Evolutionary conservation across 2,329 filamentous ascomycete species (phyloP).

Genomic region (Dryadomyces quercus-mongolicae): DNA sequence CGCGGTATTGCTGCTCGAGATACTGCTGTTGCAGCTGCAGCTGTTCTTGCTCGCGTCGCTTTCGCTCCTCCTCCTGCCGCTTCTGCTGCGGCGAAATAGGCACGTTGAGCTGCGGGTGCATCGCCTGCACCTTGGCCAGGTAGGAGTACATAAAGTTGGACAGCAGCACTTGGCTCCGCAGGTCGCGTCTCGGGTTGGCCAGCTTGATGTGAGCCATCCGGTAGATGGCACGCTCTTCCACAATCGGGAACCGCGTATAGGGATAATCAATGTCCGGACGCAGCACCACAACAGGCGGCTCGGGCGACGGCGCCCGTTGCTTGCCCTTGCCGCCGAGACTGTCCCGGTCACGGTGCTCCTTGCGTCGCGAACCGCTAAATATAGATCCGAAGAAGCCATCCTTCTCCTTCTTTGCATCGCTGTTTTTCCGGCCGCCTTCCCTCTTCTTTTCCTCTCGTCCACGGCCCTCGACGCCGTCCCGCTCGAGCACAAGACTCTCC

Average conservation of each 20-base stretch:
- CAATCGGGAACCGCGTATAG: conserved; percentile 88
- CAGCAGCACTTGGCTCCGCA: conserved; percentile 89
- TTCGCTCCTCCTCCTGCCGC: conserved; percentile 30
- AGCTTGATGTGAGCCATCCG: conserved; percentile 98
- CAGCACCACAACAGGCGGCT: conserved; percentile 58
- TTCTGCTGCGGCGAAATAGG: conserved; percentile 58
- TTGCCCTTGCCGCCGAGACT: conserved; percentile 61
- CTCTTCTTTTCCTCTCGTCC: conserved; percentile 69
- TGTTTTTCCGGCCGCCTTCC: conserved; percentile 60
- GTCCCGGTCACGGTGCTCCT: conserved; percentile 68
- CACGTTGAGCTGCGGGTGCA: conserved; percentile 92
- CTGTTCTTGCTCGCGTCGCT: conserved; percentile 31
- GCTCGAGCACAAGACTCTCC: conserved; percentile 75
- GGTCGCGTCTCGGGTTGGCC: conserved; percentile 83
- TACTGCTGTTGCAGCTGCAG: conserved; percentile 30
- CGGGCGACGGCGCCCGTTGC: conserved; percentile 67
- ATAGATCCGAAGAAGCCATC: conserved; percentile 89
- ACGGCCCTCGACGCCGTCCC: conserved; percentile 62
- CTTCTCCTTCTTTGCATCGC: conserved; percentile 77
- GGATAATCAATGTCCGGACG: conserved; percentile 88
- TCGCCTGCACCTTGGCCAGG: conserved; percentile 93
- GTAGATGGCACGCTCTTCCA: conserved; percentile 95
- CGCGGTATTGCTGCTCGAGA: conserved; percentile 12
- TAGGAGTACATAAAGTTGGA: conserved; percentile 99
- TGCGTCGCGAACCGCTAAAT: conserved; percentile 85